phyloP scores from a whole-genome alignment of 352 stramenopile genomes.

The Globisporangium abappressorium region DNA sequence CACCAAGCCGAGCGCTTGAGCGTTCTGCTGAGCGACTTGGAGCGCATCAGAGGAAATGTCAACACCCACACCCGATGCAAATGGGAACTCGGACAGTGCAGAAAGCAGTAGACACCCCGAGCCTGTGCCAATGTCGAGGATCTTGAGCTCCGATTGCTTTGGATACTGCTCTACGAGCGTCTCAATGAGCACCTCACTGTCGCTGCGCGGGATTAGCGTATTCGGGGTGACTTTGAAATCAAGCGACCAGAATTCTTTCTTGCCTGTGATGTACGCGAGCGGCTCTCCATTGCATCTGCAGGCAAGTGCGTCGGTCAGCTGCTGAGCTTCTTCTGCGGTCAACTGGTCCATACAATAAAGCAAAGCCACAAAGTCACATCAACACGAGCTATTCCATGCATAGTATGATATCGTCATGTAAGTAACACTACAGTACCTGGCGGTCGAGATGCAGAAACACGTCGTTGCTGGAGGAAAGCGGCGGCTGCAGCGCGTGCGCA shows the following conservation, averaged over 20 bases:
- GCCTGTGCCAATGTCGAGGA: constrained; percentile 74
- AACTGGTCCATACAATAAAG: constrained; percentile 20
- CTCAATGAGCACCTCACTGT: constrained; percentile 81
- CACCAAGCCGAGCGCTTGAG: constrained; percentile 18
- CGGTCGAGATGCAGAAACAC: constrained; percentile 57
- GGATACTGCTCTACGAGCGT: constrained; percentile 48
- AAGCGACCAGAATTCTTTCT: constrained; percentile 80
- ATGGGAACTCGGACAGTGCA: constrained; percentile 56
- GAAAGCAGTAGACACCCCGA: constrained; percentile 65
- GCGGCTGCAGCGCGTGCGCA: constrained; percentile 42
- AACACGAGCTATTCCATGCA: not conserved
- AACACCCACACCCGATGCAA: constrained; percentile 49
- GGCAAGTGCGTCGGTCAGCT: constrained; percentile 21
- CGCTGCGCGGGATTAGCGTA: constrained; percentile 77
- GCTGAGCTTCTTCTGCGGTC: constrained; percentile 28
- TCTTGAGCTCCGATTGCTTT: constrained; percentile 28
- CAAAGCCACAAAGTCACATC: not conserved
- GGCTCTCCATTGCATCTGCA: constrained; percentile 47
- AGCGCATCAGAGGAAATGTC: constrained; percentile 63
- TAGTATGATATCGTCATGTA: not conserved
- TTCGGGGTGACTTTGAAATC: constrained; percentile 45
- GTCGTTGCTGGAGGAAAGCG: constrained; percentile 40
- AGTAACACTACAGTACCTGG: constrained; percentile 14
- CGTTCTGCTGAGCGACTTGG: constrained; percentile 49
- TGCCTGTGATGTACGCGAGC: constrained; percentile 63